phyloP scores from a whole-genome alignment of 169 alveolate species.

The Babesia ovata region DNA sequence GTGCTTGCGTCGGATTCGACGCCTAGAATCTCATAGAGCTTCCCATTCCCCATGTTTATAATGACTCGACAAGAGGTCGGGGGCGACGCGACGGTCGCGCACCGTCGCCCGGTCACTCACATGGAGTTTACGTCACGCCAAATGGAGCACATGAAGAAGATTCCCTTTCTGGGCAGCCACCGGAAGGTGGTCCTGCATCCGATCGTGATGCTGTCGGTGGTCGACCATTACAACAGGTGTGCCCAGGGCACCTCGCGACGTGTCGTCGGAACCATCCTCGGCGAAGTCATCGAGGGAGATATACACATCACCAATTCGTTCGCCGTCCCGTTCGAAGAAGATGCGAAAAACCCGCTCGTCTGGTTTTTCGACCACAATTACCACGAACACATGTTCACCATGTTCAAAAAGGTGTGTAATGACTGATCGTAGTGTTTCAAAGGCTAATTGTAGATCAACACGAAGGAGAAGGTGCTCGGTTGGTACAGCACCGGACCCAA shows the following conservation, averaged over 20 bases:
- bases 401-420: constrained; percentile 92
- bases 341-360: constrained; percentile 94
- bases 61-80: constrained; percentile 1
- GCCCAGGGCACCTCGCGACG: constrained; percentile 94
- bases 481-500: constrained; percentile 99
- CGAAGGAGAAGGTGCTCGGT: constrained; percentile 96
- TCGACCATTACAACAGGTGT: constrained; percentile 97
- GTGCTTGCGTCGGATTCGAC: constrained; percentile 75
- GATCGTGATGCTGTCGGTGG: constrained; percentile 95
- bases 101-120: background rate
- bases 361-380: constrained; percentile 98
- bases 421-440: background rate
- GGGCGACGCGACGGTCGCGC: background rate
- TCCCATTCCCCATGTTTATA: constrained; percentile 10
- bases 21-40: constrained; percentile 79
- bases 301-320: constrained; percentile 96
- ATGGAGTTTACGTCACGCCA: constrained; percentile 2
- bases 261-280: constrained; percentile 98
- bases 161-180: constrained; percentile 55
- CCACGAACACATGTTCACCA: constrained; percentile 93
- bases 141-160: constrained; percentile 61
- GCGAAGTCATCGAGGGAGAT: constrained; percentile 85
- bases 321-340: constrained; percentile 99
- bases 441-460: constrained; percentile 73
- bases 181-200: constrained; percentile 92